These are phyloP conservation scores for Fragaria iinumae DNA, from an alignment of 306 rosid genomes.

Conservation along the genomic window DNA sequence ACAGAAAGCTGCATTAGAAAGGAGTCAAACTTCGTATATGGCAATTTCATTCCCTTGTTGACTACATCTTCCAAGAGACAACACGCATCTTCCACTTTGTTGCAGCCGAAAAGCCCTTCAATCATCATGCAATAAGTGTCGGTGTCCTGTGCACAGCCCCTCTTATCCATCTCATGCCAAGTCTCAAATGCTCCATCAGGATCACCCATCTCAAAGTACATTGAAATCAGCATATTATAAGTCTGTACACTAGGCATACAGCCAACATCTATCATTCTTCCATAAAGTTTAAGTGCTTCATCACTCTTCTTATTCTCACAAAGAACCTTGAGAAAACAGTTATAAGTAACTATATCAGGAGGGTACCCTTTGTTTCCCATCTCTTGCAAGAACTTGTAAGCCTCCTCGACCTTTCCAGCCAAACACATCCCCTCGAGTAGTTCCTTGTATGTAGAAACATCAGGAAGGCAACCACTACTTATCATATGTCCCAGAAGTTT, in stretches of 20 bases:
- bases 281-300: conserved; percentile 69
- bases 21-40: conserved; percentile 64
- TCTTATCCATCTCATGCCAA: conserved; percentile 77
- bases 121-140: conserved; percentile 76
- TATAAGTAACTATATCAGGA: conserved; percentile 82
- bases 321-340: conserved; percentile 87
- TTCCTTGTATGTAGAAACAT: conserved; percentile 83
- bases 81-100: conserved; percentile 63
- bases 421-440: conserved; percentile 86
- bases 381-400: conserved; percentile 79
- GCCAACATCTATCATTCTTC: conserved; percentile 56
- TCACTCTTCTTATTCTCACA: conserved; percentile 65
- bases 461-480: conserved; percentile 83
- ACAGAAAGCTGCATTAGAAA: conserved; percentile 67
- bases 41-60: conserved; percentile 66
- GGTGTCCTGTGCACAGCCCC: conserved; percentile 50
- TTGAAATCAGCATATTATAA: conserved; percentile 78
- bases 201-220: conserved; percentile 73
- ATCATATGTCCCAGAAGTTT: conserved; percentile 63
- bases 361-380: conserved; percentile 96
- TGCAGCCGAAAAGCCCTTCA: conserved; percentile 74
- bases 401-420: conserved; percentile 68
- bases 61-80: conserved; percentile 68
- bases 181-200: conserved; percentile 73
- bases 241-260: conserved; percentile 85